Conservation (phyloP, 148 eudicot species). For the Amaranthus palmeri region DNA sequence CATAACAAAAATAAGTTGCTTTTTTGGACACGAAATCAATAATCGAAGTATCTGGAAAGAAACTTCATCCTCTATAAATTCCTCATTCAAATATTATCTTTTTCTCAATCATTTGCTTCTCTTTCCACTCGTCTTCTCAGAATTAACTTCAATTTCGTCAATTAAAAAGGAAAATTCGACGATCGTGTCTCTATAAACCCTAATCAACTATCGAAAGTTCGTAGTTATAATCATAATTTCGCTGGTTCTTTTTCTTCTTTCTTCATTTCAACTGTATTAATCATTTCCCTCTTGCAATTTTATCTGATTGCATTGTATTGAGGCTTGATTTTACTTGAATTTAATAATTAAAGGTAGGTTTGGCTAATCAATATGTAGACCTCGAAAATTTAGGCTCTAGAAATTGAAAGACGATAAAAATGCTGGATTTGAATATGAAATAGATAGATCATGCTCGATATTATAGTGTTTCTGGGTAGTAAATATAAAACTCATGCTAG, state of each 20-base stretch:
- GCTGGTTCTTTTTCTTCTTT: constrained; percentile 18
- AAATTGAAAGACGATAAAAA: background rate
- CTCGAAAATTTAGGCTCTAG: background rate
- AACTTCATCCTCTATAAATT: background rate
- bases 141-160: too few species aligned
- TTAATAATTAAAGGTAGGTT: constrained; percentile 18
- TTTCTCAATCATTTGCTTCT: background rate
- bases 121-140: background rate
- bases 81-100: constrained; percentile 3
- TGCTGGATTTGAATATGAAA: background rate
- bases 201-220: constrained; percentile 26
- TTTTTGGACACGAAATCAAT: too few species aligned
- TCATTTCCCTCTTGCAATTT: constrained; percentile 1
- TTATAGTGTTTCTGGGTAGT: background rate
- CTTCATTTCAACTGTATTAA: background rate
- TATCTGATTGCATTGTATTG: constrained; percentile 9
- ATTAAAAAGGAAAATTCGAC: background rate
- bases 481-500: too few species aligned
- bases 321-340: background rate
- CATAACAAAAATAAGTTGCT: too few species aligned
- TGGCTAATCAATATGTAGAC: background rate
- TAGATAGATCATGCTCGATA: background rate
- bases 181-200: constrained; percentile 11
- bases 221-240: constrained; percentile 17
- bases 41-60: constrained; percentile 1